Evolutionary conservation across 2,329 filamentous ascomycete genomes (phyloP), one percentile per base, ranked within the genome.

Genomic region (Fusarium poae): DNA sequence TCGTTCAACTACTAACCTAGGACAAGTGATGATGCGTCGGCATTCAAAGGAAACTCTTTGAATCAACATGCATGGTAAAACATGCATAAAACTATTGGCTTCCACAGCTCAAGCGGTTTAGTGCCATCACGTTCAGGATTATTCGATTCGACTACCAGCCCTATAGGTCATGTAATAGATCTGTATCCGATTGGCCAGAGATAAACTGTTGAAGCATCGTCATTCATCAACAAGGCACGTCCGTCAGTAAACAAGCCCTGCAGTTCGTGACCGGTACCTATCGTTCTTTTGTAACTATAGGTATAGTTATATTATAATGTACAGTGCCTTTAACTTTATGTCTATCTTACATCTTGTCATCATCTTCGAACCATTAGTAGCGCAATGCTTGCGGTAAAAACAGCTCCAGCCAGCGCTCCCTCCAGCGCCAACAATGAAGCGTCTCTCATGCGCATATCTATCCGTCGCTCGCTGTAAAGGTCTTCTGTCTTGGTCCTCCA

Each of bases 371-470:
- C 76, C 23, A 86, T 68, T 43, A 87, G 74, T 42, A 89, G 68
- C 7, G 83, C 83, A 53, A 91, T 72, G 39, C 86, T 78, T 35
- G 85, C 86, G 53, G 85, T 86, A 18, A 91, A 69, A 0, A 85
- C 83, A 13, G 89, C 91, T n/a, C 92, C 91, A 1, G 88, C 85
- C 29, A 87, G 83, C 10, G 86, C 88, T 56, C 91, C 87, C 78
- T 94, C 88, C 35, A 93, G 79, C 49, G 87, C 89, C 69, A 92
- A 81, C n/a, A 90, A 79, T 4, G 91, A 92, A 32, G 91, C 80
- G 72, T 94, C 91, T 53, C 87, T 85, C 82, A 92, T 92, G 43
- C 86, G 86, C 65, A 93, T 74, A 49, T 85, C 82, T 73, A 93
- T 81, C 64, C 80, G 81, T 69, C 88, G 83, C 57, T 93, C 88